These are phyloP conservation scores for Lactarius deliciosus DNA, from an alignment of 768 basidiomycete genomes.

Conservation along the genomic window DNA sequence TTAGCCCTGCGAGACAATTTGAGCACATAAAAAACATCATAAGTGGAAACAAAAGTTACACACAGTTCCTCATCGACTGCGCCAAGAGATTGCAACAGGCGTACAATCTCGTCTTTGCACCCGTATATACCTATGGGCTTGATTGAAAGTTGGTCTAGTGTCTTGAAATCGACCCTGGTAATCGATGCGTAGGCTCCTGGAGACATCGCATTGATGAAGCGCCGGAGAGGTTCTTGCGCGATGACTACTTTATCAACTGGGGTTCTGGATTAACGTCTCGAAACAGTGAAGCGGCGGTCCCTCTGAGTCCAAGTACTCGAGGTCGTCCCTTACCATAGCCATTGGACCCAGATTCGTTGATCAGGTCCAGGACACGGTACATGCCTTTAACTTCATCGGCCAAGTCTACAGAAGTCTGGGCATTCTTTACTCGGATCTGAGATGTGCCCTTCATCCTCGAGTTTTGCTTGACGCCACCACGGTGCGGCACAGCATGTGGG, in stretches of 20 bases:
- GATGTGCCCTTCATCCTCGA: background rate
- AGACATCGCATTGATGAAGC: slow-evolving; percentile 47
- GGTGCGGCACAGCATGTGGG: background rate
- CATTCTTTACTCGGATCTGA: background rate
- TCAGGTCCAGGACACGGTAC: slow-evolving; percentile 54
- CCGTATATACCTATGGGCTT: slow-evolving; percentile 60
- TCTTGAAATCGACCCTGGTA: slow-evolving; percentile 55
- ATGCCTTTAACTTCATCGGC: slow-evolving; percentile 40
- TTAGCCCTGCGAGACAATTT: slow-evolving; percentile 22
- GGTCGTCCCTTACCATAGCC: slow-evolving; percentile 47
- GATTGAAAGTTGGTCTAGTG: slow-evolving; percentile 46
- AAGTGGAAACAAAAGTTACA: slow-evolving; percentile 28
- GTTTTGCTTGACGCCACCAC: background rate
- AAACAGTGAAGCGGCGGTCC: background rate
- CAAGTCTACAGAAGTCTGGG: background rate
- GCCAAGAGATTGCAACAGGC: slow-evolving; percentile 41
- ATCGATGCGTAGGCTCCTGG: slow-evolving; percentile 53
- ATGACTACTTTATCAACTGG: slow-evolving; percentile 65
- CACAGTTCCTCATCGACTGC: slow-evolving; percentile 44
- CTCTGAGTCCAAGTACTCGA: background rate
- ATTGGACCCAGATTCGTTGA: slow-evolving; percentile 49
- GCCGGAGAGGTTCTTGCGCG: slow-evolving; percentile 46
- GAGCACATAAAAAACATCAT: background rate
- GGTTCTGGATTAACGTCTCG: background rate
- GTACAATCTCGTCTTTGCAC: slow-evolving; percentile 48